phyloP scores from a whole-genome alignment of 1,284 basidiomycete genomes.

The Boletus calvinii region DNA sequence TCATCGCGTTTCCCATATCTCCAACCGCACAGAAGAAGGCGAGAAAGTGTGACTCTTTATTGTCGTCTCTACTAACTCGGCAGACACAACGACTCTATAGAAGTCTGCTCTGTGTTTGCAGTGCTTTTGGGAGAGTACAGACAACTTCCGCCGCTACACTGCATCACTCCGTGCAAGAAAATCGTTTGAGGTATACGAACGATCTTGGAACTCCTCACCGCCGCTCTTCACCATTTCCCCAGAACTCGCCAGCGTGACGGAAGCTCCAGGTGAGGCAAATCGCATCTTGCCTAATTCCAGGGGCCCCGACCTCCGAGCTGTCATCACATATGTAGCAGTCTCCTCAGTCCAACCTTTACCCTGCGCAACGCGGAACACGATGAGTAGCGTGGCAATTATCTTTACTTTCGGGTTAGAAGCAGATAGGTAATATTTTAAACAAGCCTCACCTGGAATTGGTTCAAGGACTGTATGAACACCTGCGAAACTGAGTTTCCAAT shows the following conservation, averaged over 20 bases:
- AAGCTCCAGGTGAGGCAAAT: slow-evolving; percentile 1
- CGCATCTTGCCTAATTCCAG: not conserved
- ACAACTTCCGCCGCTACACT: too few species aligned
- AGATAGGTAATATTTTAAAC: too few species aligned
- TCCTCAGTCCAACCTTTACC: slow-evolving; percentile 27
- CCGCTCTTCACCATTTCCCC: not conserved
- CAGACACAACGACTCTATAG: too few species aligned
- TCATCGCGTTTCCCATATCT: too few species aligned
- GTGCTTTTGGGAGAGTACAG: too few species aligned
- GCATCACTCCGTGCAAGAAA: not conserved
- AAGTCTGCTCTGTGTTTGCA: too few species aligned
- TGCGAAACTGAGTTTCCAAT: slow-evolving; percentile 13
- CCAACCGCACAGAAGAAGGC: too few species aligned
- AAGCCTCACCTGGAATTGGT: slow-evolving; percentile 20
- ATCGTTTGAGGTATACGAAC: not conserved
- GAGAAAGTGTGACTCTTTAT: too few species aligned
- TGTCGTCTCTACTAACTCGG: too few species aligned
- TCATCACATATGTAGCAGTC: not conserved
- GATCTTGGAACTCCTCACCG: not conserved
- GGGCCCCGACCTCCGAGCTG: not conserved
- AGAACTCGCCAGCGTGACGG: not conserved
- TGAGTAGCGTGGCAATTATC: slow-evolving; percentile 23
- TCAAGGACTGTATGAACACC: slow-evolving; percentile 11
- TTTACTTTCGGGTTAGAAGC: not conserved
- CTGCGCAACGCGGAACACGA: slow-evolving; percentile 27